phyloP scores from a whole-genome alignment of 2,329 filamentous ascomycete genomes.

The Neonectria punicea region DNA sequence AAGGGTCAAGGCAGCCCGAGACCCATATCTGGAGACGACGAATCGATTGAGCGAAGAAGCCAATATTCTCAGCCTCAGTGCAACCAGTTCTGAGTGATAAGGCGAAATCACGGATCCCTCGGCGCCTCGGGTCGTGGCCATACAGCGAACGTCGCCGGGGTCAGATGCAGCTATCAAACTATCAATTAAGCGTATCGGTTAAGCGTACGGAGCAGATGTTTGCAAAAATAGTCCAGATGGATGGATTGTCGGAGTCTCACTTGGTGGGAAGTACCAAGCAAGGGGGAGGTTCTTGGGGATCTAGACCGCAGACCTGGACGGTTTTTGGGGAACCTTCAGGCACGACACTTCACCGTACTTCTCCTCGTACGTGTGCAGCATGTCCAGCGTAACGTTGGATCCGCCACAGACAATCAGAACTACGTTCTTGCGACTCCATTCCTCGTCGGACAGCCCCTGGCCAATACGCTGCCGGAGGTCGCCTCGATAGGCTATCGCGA shows the following conservation, averaged over 20 bases:
- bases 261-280: no score
- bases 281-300: not conserved
- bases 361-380: slow-evolving; percentile 68
- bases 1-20: not conserved
- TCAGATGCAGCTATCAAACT: not conserved
- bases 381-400: slow-evolving; percentile 70
- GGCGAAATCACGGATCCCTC: not conserved
- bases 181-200: not conserved
- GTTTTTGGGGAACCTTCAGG: slow-evolving; percentile 43
- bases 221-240: not conserved
- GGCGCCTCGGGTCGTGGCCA: not conserved
- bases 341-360: slow-evolving; percentile 50
- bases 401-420: slow-evolving; percentile 90
- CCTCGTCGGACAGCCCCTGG: slow-evolving; percentile 59
- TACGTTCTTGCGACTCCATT: slow-evolving; percentile 75
- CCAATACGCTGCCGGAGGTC: slow-evolving; percentile 71
- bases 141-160: not conserved
- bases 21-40: not conserved
- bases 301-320: not conserved
- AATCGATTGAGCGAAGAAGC: not conserved
- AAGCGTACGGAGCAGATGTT: not conserved
- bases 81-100: not conserved
- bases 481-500: slow-evolving; percentile 75
- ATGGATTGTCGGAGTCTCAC: not conserved
- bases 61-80: slow-evolving; percentile 5